These are phyloP conservation scores for Dissophora globulifera DNA, from an alignment of 192 early-diverging fungal genomes.

Conservation along the genomic window DNA sequence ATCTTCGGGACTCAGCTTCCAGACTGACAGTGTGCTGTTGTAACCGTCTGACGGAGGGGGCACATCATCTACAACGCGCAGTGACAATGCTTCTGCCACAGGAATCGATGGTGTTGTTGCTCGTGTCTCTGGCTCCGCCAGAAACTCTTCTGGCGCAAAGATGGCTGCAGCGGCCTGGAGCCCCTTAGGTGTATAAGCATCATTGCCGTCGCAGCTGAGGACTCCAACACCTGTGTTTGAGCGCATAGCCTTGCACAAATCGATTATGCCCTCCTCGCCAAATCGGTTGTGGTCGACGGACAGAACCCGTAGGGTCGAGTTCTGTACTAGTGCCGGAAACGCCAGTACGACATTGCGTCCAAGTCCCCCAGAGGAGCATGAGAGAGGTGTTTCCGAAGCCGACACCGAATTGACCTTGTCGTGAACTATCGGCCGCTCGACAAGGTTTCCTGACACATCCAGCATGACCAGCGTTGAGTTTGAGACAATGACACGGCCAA, in stretches of 20 bases:
- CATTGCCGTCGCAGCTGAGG: conserved; percentile 39
- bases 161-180: conserved; percentile 20
- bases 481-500: conserved; percentile 13
- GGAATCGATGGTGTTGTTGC: background rate
- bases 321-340: conserved; percentile 20
- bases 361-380: conserved; percentile 24
- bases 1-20: conserved; percentile 19
- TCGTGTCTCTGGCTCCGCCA: no score
- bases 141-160: conserved; percentile 5
- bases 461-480: conserved; percentile 34
- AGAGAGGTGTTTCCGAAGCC: background rate
- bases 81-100: no score
- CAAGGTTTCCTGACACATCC: conserved; percentile 24
- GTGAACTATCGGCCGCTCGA: background rate
- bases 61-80: background rate
- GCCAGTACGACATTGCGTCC: conserved; percentile 22
- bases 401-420: no score
- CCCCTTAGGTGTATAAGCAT: conserved; percentile 20
- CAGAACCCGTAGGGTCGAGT: conserved; percentile 15
- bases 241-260: conserved; percentile 21
- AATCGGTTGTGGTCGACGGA: conserved; percentile 29
- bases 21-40: conserved; percentile 25
- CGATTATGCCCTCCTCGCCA: conserved; percentile 15
- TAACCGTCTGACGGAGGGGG: background rate
- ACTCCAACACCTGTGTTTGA: conserved; percentile 12